phyloP scores from a whole-genome alignment of 2,329 filamentous ascomycete genomes.

The Aspergillus japonicus region DNA sequence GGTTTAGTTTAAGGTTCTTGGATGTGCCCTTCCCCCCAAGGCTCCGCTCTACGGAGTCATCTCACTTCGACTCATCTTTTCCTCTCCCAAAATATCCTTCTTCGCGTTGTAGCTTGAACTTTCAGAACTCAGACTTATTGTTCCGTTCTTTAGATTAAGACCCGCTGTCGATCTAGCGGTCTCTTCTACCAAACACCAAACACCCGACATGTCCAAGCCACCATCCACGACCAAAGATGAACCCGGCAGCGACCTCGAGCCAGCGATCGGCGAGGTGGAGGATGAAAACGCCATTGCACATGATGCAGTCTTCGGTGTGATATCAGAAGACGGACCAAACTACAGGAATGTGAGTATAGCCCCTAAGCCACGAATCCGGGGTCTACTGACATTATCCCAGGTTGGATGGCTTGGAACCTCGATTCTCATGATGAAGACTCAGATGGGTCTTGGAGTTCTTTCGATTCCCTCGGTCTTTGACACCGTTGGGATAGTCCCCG shows the following conservation, averaged over 20 bases:
- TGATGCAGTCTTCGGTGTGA: neutral
- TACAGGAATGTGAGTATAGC: too few species aligned
- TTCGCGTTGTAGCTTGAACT: neutral
- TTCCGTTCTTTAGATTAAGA: neutral
- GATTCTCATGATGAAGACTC: conserved; percentile 48
- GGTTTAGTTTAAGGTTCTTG: neutral
- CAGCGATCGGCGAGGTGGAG: neutral
- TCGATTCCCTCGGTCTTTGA: conserved; percentile 50
- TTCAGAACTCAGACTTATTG: neutral
- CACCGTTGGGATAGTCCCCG: conserved; percentile 48
- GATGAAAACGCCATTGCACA: neutral
- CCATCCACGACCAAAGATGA: neutral
- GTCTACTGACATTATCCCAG: conserved; percentile 14
- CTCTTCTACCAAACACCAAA: neutral
- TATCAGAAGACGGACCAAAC: neutral
- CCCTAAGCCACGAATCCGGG: too few species aligned
- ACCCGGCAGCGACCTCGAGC: neutral
- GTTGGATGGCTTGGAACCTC: conserved; percentile 47
- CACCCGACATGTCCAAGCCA: neutral
- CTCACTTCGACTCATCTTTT: neutral
- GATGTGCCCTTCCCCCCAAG: neutral
- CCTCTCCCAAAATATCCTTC: neutral
- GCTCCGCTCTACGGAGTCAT: neutral
- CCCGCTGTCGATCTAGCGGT: neutral
- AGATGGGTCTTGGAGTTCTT: conserved; percentile 48